Conservation (phyloP, 202 grass and related monocot species). For the Bolboschoenoplectus hybrid region DNA sequence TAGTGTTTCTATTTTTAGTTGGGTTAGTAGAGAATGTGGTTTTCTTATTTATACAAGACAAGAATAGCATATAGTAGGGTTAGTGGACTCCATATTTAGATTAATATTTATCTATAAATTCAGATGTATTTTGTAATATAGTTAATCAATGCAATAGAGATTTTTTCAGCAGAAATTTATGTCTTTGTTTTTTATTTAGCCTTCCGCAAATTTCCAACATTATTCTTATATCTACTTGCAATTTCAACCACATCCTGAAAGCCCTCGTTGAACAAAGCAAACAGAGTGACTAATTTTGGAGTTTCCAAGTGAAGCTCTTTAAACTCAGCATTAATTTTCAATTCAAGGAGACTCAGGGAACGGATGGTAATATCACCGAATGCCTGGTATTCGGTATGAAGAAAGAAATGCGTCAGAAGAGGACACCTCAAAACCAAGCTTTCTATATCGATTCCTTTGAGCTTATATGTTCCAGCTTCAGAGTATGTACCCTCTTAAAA, state of each 20-base stretch:
- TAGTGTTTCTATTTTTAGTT: too few species aligned
- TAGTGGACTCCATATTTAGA: too few species aligned
- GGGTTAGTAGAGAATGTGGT: too few species aligned
- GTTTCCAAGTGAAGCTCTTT: constrained; percentile 16
- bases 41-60: too few species aligned
- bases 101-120: too few species aligned
- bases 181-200: too few species aligned
- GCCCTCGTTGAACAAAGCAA: background rate
- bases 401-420: background rate
- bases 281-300: constrained; percentile 16
- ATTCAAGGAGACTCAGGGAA: background rate
- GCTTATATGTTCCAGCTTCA: background rate
- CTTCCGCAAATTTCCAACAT: too few species aligned
- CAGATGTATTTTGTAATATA: too few species aligned
- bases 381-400: background rate
- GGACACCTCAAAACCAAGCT: background rate
- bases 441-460: background rate
- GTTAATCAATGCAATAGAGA: too few species aligned
- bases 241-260: background rate
- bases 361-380: background rate
- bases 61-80: too few species aligned
- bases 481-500: too few species aligned
- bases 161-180: too few species aligned
- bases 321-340: background rate
- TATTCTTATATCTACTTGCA: constrained; percentile 5